Percentiles rank a stretch among this genome's conserved stretches.
phyloP scores from a whole-genome alignment of 2,329 filamentous ascomycete species.

The Alternaria solani region DNA sequence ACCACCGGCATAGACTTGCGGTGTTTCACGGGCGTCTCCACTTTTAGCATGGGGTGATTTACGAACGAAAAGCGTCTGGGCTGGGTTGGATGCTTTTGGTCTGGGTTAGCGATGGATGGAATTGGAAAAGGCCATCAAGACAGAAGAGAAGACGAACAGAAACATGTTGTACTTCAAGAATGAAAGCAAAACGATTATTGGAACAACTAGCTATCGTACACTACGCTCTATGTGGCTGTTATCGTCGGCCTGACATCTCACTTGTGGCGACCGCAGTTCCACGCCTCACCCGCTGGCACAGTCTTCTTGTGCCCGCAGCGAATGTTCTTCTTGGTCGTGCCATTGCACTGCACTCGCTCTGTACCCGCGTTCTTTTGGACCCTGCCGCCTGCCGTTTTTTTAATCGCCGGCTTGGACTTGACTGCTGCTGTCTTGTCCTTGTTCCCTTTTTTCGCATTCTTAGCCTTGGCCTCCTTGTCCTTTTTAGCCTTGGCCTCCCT shows the following conservation, averaged over 20 bases:
- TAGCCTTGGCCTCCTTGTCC: background rate
- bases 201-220: background rate
- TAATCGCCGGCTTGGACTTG: background rate
- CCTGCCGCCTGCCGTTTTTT: background rate
- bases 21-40: slow-evolving; percentile 20
- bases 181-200: background rate
- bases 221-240: background rate
- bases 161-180: background rate
- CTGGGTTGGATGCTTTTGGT: slow-evolving; percentile 18
- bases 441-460: background rate
- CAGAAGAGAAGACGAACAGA: background rate
- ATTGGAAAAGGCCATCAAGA: background rate
- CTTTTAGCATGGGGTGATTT: slow-evolving; percentile 18
- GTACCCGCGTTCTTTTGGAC: background rate
- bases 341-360: background rate
- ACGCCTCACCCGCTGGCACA: background rate
- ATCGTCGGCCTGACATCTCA: background rate
- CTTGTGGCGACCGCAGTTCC: slow-evolving; percentile 7
- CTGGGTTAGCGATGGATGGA: slow-evolving; percentile 1
- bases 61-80: slow-evolving; percentile 27
- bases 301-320: background rate
- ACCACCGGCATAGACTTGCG: slow-evolving; percentile 24
- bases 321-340: background rate
- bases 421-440: background rate
- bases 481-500: no score